Base-by-base conservation (phyloP, 768 basidiomycete species). In the Kwoniella shandongensis region DNA sequence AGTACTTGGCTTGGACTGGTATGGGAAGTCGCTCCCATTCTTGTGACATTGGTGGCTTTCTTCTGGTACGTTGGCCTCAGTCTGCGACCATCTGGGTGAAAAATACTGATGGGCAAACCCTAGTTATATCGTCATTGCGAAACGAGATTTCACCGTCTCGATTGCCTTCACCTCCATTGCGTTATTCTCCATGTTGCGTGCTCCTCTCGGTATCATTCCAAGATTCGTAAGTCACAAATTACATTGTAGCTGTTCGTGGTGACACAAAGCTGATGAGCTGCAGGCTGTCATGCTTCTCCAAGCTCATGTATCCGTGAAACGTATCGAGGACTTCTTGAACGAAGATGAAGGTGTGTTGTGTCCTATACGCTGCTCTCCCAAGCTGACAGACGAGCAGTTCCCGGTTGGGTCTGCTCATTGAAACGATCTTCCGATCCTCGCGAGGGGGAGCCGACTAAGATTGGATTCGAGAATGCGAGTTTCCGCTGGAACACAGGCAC, bases 81-180 rank as follows among this genome's bases (percentile, higher is more conserved):
- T n/a, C n/a, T n/a, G 20, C n/a, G 20, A 51, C 6, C 30, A 18
- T 18, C 11, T 5, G 10, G 25, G 25, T 3, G 22, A 7, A 10
- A n/a, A 30, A 30, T 27, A 29, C 40, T 39, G 35, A 55, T 13
- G 3, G 2, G 10, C 30, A 4, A n/a, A 23, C 80, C 88, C n/a
- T 85, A 87, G 93, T 81, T 81, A 83, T 66, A 81, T 80, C 18
- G 91, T 84, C 59, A 84, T 92, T 25, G 77, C 84, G 61, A 83
- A 82, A 62, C 87, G 88, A 44, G 79, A 88, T 70, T 74, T 98
- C 44, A 87, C 89, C 0, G 81, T 92, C 46, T 81, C 86, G 8
- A 81, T 84, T 17, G 92, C 93, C 0, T 94, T 94, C 71, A 94
- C 92, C 41, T 86, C 90, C 0, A 87, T 96, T 32, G 83, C 89